These are phyloP conservation scores for Puccinia polysora DNA, from an alignment of 1,284 basidiomycete genomes.

Conservation along the genomic window DNA sequence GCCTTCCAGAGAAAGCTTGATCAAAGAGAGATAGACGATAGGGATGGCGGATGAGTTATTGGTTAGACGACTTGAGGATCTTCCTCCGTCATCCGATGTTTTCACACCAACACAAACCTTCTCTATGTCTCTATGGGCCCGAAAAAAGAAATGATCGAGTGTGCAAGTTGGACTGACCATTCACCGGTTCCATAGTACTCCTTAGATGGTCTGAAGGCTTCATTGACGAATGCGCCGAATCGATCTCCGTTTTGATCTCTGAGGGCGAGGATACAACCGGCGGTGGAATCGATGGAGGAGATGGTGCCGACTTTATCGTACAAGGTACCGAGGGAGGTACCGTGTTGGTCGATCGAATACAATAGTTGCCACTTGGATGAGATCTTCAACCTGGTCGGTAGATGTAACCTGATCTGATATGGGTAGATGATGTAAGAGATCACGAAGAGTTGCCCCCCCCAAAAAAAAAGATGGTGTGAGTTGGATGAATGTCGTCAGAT, in stretches of 20 bases:
- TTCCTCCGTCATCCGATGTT: slow-evolving; percentile 46
- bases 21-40: slow-evolving; percentile 1
- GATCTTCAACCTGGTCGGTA: slow-evolving; percentile 76
- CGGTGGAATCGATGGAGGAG: slow-evolving; percentile 49
- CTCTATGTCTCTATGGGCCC: too few relatives aligned
- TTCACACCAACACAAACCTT: neutral
- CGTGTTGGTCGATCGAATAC: slow-evolving; percentile 92
- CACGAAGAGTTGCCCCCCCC: neutral
- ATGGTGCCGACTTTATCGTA: slow-evolving; percentile 61
- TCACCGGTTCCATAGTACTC: slow-evolving; percentile 77
- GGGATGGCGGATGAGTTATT: too few relatives aligned
- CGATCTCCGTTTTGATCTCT: slow-evolving; percentile 62
- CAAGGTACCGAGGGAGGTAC: slow-evolving; percentile 82
- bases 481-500: neutral
- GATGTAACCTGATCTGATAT: slow-evolving; percentile 63
- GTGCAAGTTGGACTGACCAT: slow-evolving; percentile 60
- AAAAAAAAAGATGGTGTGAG: neutral
- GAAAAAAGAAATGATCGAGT: neutral
- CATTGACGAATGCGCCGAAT: slow-evolving; percentile 78
- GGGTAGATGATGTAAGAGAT: neutral
- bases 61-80: neutral
- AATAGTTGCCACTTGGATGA: slow-evolving; percentile 76
- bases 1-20: slow-evolving; percentile 70
- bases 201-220: slow-evolving; percentile 61
- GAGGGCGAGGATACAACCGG: slow-evolving; percentile 61